Percentiles rank a stretch among this genome's conserved stretches.
Conservation (phyloP, 2,329 filamentous ascomycete genomes). For the Diaporthe vexans region DNA sequence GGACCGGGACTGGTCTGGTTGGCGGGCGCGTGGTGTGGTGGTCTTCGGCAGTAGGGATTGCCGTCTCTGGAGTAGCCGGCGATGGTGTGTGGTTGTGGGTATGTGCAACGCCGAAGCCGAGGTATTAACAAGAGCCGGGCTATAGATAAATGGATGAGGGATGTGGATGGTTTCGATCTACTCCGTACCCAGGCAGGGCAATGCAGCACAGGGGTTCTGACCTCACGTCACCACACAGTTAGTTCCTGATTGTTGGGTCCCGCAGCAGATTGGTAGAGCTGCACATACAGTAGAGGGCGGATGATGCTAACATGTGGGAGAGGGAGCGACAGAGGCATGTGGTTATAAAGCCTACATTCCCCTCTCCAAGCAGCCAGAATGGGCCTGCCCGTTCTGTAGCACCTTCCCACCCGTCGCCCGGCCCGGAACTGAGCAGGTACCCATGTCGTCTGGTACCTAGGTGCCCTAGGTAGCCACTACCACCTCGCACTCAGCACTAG, state of each 20-base stretch:
- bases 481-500: too few species aligned
- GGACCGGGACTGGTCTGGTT: background rate
- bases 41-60: constrained; percentile 33
- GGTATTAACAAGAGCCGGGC: constrained; percentile 29
- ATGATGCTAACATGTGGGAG: constrained; percentile 9
- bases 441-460: too few species aligned
- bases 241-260: background rate
- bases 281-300: background rate
- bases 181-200: background rate
- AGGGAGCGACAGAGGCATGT: background rate
- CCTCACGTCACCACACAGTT: background rate
- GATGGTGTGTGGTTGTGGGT: constrained; percentile 31
- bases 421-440: too few species aligned
- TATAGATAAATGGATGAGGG: background rate
- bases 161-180: background rate
- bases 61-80: constrained; percentile 25
- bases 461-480: too few species aligned
- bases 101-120: constrained; percentile 38
- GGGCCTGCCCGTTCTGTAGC: background rate
- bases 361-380: background rate
- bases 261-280: constrained; percentile 4
- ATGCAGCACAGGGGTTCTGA: background rate
- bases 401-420: background rate
- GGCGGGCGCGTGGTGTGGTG: constrained; percentile 13
- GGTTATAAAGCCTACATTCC: constrained; percentile 14